Conservation (phyloP, 2,329 filamentous ascomycete species). For the Mollisiaceae sp. region DNA sequence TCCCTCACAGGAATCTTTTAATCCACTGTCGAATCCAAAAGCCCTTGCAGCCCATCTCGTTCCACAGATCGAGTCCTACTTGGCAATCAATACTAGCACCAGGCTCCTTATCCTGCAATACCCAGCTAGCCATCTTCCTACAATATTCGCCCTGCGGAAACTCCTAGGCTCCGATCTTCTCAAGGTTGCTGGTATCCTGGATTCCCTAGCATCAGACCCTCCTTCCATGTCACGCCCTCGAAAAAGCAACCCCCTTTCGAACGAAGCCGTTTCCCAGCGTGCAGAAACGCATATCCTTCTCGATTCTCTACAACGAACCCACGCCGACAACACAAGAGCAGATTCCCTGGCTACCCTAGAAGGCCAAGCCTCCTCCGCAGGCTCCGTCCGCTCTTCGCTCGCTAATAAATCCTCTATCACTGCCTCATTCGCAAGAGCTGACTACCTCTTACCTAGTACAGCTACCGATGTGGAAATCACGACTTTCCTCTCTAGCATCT, state of each 20-base stretch:
- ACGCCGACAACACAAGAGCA: background rate
- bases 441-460: constrained; percentile 61
- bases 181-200: constrained; percentile 62
- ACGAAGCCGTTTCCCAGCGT: constrained; percentile 23
- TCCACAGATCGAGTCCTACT: constrained; percentile 64
- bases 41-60: constrained; percentile 63
- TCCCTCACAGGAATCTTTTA: constrained; percentile 54
- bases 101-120: constrained; percentile 65
- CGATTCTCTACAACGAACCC: constrained; percentile 10
- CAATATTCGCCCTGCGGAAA: constrained; percentile 61
- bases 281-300: background rate
- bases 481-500: constrained; percentile 58
- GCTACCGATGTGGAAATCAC: constrained; percentile 60
- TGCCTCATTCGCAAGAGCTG: constrained; percentile 51
- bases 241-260: constrained; percentile 29
- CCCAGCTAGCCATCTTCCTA: constrained; percentile 59
- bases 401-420: background rate
- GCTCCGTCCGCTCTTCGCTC: constrained; percentile 1
- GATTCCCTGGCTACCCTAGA: constrained; percentile 6
- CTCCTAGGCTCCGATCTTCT: constrained; percentile 61
- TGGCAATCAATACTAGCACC: constrained; percentile 57
- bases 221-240: constrained; percentile 29
- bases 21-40: constrained; percentile 58
- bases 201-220: constrained; percentile 38
- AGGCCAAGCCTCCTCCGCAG: background rate